Evolutionary conservation across 2,329 filamentous ascomycete species (phyloP), one percentile per base, ranked within the genome.

Genomic region (Alternaria consortialis): DNA sequence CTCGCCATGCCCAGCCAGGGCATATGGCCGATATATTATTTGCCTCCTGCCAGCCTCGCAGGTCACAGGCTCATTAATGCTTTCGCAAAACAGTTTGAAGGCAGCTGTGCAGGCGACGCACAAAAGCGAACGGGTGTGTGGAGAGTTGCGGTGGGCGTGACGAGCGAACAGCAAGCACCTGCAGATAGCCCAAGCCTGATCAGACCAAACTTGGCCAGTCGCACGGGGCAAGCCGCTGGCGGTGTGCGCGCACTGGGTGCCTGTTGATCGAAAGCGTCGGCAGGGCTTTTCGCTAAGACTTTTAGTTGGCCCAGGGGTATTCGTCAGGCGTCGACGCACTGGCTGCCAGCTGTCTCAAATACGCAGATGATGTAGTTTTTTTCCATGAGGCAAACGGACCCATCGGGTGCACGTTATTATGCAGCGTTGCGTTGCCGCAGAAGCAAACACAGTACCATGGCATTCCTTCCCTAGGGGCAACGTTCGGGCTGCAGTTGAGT

Each of bases 1-100:
- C 74, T 71, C 65, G 75, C 75, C 75, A 78, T 78, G 56, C 68
- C 75, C 70, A 67, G 70, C 46, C 46, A 50, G 68, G 64, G 43
- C 54, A 48, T 62, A 62, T 58, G 70, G 72, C 69, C 65, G 64
- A 63, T 72, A 67, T 73, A 71, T 69, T 51, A 63, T 50, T 64
- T 58, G 68, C 68, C 69, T 58, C 52, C 59, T 69, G 72, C 68
- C 73, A 72, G 71, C 73, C 56, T 56, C 46, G 58, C 66, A 69
- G 64, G 69, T 74, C 70, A 68, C 70, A 69, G 68, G 68, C 63
- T 68, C 69, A 63, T 69, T 20, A 39, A 59, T 32, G 54, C 58
- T 57, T 36, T 61, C 47, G 68, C 67, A 66, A 65, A 57, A 58
- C 70, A 20, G 20, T 20, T 20, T 75, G 64, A 70, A 69, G 46